These are phyloP conservation scores for Lepidium aucheri DNA, from an alignment of 345 rosid species.

Conservation along the genomic window DNA sequence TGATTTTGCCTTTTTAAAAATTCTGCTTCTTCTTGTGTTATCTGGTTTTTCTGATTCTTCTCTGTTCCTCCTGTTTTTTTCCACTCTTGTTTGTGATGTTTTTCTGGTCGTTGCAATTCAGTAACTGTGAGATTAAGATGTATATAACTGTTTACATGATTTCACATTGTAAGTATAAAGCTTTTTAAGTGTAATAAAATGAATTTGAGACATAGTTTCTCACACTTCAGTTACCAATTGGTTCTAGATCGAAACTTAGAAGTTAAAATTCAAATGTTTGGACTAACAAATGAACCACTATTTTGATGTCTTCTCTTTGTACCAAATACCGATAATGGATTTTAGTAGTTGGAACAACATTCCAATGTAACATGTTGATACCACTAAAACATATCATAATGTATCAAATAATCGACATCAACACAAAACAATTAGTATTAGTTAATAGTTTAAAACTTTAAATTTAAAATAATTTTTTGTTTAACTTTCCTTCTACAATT, in stretches of 20 bases:
- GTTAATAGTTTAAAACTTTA: too few relatives aligned
- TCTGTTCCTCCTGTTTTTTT: background rate
- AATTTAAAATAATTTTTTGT: too few relatives aligned
- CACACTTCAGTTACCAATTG: background rate
- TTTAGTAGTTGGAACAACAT: constrained; percentile 8
- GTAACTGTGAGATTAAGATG: constrained; percentile 14
- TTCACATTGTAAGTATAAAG: constrained; percentile 12
- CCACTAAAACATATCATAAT: too few relatives aligned
- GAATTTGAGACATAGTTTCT: background rate
- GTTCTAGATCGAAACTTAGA: background rate
- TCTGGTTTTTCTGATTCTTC: background rate
- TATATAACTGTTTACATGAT: constrained; percentile 3
- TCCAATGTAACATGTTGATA: background rate
- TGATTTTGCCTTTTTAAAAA: background rate
- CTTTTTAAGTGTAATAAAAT: background rate
- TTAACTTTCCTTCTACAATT: too few relatives aligned
- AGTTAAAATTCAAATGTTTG: background rate
- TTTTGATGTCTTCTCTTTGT: background rate
- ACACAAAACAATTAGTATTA: too few relatives aligned
- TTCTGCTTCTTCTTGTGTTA: background rate
- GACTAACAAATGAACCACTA: background rate
- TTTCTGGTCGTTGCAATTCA: background rate
- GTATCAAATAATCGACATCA: too few relatives aligned
- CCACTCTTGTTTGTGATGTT: background rate
- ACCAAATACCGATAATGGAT: constrained; percentile 14